phyloP scores from a whole-genome alignment of 306 rosid genomes.

The Prunus fruticosa region DNA sequence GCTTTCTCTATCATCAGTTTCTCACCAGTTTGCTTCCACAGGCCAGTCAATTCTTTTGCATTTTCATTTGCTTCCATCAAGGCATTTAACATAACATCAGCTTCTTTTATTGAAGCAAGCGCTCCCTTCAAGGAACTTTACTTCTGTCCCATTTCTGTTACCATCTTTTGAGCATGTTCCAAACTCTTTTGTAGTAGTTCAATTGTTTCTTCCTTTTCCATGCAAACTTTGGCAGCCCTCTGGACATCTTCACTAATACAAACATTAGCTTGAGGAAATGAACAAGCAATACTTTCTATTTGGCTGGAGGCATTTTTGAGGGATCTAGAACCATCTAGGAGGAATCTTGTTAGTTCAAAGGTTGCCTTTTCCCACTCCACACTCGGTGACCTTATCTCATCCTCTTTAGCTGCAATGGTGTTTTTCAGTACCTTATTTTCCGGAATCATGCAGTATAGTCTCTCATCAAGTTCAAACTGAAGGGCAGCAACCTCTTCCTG shows the following conservation, averaged over 20 bases:
- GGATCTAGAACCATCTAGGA: constrained; percentile 85
- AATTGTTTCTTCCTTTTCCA: constrained; percentile 89
- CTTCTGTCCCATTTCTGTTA: constrained; percentile 69
- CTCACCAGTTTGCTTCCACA: constrained; percentile 71
- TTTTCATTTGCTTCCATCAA: no score
- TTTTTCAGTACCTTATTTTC: constrained; percentile 64
- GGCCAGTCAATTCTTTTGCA: no score
- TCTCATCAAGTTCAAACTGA: constrained; percentile 68
- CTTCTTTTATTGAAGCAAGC: constrained; percentile 64
- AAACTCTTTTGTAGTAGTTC: constrained; percentile 59
- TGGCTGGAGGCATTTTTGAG: constrained; percentile 79
- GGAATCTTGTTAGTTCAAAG: constrained; percentile 74
- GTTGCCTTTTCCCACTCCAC: constrained; percentile 84
- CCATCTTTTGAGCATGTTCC: constrained; percentile 73
- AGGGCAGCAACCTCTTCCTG: constrained; percentile 81
- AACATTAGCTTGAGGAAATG: constrained; percentile 66
- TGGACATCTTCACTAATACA: constrained; percentile 61
- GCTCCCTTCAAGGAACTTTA: constrained; percentile 72
- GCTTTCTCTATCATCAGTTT: constrained; percentile 54
- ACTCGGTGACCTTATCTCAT: constrained; percentile 49
- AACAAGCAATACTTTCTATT: constrained; percentile 58
- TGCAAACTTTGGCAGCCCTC: constrained; percentile 62
- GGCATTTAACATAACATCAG: constrained; percentile 74
- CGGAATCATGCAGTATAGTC: constrained; percentile 45
- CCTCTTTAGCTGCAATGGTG: constrained; percentile 59